phyloP scores from a whole-genome alignment of 2,329 filamentous ascomycete species.

The Ampelomyces quisqualis region DNA sequence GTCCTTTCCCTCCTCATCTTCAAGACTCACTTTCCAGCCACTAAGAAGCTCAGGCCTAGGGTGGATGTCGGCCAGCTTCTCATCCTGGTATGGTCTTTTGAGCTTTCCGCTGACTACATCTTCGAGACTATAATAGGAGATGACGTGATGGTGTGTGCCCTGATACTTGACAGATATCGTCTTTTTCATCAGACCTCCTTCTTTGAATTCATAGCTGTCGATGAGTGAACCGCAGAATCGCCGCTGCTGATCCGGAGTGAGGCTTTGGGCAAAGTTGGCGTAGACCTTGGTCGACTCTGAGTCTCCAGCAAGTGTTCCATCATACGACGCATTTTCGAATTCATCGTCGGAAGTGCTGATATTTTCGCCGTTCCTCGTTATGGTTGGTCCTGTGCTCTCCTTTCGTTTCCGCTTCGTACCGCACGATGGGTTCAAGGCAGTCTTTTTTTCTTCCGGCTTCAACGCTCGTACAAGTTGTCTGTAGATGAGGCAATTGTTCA shows the following conservation, averaged over 20 bases:
- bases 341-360: constrained; percentile 36
- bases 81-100: constrained; percentile 39
- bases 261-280: constrained; percentile 42
- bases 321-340: constrained; percentile 33
- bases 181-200: constrained; percentile 83
- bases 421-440: constrained; percentile 39
- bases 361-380: constrained; percentile 35
- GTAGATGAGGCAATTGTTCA: constrained; percentile 83
- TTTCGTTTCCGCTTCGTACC: constrained; percentile 43
- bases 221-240: constrained; percentile 77
- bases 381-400: constrained; percentile 27
- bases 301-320: constrained; percentile 23
- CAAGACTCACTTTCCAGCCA: constrained; percentile 43
- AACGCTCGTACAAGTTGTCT: constrained; percentile 62
- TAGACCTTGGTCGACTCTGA: constrained; percentile 38
- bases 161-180: constrained; percentile 79
- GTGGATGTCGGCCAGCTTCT: constrained; percentile 37
- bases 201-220: constrained; percentile 88
- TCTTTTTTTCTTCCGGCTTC: constrained; percentile 42
- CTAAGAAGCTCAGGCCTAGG: constrained; percentile 37
- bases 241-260: constrained; percentile 54
- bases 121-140: constrained; percentile 82
- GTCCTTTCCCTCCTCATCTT: constrained; percentile 42
- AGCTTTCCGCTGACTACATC: constrained; percentile 60
- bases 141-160: constrained; percentile 77